phyloP scores from a whole-genome alignment of 306 rosid species.

The Medicago truncatula region DNA sequence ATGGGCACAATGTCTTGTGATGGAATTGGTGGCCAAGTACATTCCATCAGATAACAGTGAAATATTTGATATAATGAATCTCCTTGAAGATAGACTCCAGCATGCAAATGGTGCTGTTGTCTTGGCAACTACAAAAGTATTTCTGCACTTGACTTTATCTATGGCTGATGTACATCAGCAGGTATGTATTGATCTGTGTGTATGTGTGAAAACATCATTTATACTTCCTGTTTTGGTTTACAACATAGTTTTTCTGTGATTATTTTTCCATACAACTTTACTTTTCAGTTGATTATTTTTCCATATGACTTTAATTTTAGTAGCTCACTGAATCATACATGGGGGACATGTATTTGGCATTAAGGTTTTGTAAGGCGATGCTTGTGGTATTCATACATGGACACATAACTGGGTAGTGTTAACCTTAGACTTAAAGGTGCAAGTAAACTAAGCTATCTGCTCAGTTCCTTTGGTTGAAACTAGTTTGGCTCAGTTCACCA shows the following conservation, averaged over 20 bases:
- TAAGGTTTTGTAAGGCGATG: conserved; percentile 21
- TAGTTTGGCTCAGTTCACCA: conserved; percentile 7
- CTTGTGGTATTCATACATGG: conserved; percentile 13
- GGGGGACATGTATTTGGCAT: conserved; percentile 21
- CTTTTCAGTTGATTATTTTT: conserved; percentile 14
- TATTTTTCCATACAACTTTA: conserved; percentile 24
- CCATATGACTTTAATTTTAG: conserved; percentile 20
- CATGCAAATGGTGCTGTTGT: conserved; percentile 99
- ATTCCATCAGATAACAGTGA: conserved; percentile 85
- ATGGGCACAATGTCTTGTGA: conserved; percentile 96
- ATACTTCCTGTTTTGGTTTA: conserved; percentile 22
- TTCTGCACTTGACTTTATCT: conserved; percentile 93
- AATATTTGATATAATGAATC: conserved; percentile 97
- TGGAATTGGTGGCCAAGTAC: conserved; percentile 88
- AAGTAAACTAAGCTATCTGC: conserved; percentile 8
- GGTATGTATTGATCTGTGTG: conserved; percentile 54
- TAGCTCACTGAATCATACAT: conserved; percentile 16
- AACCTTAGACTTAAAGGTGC: conserved; percentile 17
- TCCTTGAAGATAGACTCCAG: conserved; percentile 99
- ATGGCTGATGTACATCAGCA: conserved; percentile 99
- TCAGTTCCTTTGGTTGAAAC: conserved; percentile 11
- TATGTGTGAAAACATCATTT: conserved; percentile 17
- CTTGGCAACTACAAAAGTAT: conserved; percentile 90
- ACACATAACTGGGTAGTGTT: background rate
- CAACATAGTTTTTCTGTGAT: background rate